phyloP scores from a whole-genome alignment of 2,329 filamentous ascomycete species.

The Fonsecaea multimorphosa region DNA sequence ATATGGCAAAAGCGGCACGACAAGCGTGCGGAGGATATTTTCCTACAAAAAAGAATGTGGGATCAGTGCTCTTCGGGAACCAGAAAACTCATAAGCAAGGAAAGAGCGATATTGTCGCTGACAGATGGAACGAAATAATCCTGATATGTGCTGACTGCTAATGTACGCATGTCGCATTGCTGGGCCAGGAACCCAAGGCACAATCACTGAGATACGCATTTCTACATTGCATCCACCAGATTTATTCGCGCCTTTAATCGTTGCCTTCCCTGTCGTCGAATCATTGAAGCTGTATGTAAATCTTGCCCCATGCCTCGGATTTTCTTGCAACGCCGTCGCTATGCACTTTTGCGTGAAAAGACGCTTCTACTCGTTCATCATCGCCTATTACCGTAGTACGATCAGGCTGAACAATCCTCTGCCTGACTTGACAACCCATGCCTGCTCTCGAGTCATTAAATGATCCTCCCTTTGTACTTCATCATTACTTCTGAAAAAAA shows the following conservation, averaged over 20 bases:
- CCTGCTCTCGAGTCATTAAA: neutral
- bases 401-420: neutral
- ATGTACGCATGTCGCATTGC: neutral
- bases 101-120: neutral
- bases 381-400: neutral
- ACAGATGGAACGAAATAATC: neutral
- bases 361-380: neutral
- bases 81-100: neutral
- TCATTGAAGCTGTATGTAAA: neutral
- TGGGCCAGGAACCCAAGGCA: neutral
- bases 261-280: too few relatives aligned
- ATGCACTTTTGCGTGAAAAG: constrained; percentile 3
- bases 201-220: neutral
- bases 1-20: neutral
- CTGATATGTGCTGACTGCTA: neutral
- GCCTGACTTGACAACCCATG: neutral
- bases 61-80: neutral
- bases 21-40: neutral
- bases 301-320: neutral
- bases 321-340: constrained; percentile 23
- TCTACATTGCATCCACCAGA: neutral
- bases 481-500: neutral
- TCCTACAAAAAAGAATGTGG: neutral
- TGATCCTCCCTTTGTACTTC: neutral
- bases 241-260: too few relatives aligned